Evolutionary conservation across 2,329 filamentous ascomycete genomes (phyloP).

Genomic region (Alternaria atra): DNA sequence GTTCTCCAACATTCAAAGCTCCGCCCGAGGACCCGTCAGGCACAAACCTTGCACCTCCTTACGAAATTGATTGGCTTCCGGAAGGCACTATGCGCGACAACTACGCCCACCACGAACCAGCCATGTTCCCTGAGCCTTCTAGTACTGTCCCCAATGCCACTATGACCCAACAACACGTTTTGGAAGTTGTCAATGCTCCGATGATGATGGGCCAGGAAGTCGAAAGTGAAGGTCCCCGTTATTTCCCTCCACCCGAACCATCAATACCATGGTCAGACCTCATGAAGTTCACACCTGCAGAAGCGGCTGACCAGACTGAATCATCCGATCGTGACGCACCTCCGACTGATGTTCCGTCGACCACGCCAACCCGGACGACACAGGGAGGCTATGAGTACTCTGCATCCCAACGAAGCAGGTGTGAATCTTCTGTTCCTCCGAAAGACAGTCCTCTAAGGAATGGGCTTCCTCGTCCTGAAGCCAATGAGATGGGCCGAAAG

Average conservation of each 20-base stretch:
- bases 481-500: not conserved
- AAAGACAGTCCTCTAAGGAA: conserved; percentile 14
- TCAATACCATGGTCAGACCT: conserved; percentile 51
- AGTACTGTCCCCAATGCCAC: conserved; percentile 56
- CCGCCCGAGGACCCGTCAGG: not conserved
- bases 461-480: conserved; percentile 1
- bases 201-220: conserved; percentile 34
- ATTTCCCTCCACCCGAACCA: conserved; percentile 35
- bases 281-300: conserved; percentile 33
- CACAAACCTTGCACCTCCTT: not conserved
- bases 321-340: conserved; percentile 14
- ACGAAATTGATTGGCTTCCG: conserved; percentile 29
- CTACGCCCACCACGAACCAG: conserved; percentile 53
- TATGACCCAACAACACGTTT: conserved; percentile 52
- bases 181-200: conserved; percentile 46
- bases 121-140: conserved; percentile 53
- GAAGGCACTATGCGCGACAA: conserved; percentile 47
- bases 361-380: not conserved
- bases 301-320: conserved; percentile 19
- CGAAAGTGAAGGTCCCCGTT: conserved; percentile 19
- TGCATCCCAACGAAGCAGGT: conserved; percentile 16
- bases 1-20: conserved; percentile 6
- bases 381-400: not conserved
- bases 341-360: not conserved
- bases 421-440: conserved; percentile 10